Conservation (phyloP, 257 asterid genomes). For the Osmanthus fragrans region DNA sequence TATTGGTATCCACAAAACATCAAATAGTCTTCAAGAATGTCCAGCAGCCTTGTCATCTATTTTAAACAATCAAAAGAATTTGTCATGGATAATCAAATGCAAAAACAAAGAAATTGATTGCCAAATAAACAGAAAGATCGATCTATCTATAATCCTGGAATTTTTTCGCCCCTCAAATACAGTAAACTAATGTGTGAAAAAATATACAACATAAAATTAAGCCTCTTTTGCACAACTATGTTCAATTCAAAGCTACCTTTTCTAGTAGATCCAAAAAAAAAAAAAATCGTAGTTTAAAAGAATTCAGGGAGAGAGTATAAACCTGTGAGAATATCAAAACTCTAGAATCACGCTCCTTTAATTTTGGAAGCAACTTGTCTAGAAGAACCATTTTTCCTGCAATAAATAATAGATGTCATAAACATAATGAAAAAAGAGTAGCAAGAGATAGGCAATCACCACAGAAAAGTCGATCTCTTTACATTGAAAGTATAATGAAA, state of each 20-base stretch:
- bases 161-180: neutral
- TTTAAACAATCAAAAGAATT: conserved; percentile 25
- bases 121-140: neutral
- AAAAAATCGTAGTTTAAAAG: conserved; percentile 9
- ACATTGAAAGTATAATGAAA: conserved; percentile 17
- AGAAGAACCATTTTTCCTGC: conserved; percentile 99
- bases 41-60: conserved; percentile 97
- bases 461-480: neutral
- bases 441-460: neutral
- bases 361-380: conserved; percentile 93
- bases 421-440: neutral
- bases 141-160: neutral
- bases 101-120: neutral
- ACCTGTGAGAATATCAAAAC: conserved; percentile 99
- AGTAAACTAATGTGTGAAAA: neutral
- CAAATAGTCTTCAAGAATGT: conserved; percentile 96
- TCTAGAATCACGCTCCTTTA: conserved; percentile 98
- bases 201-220: neutral
- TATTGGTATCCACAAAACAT: conserved; percentile 83
- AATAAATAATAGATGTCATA: conserved; percentile 11
- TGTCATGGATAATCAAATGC: neutral
- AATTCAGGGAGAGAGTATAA: neutral
- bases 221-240: neutral
- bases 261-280: neutral
- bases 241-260: neutral